Evolutionary conservation across 2,329 filamentous ascomycete genomes (phyloP), one percentile per base, ranked within the genome.

Genomic region (Fusarium sacchari): DNA sequence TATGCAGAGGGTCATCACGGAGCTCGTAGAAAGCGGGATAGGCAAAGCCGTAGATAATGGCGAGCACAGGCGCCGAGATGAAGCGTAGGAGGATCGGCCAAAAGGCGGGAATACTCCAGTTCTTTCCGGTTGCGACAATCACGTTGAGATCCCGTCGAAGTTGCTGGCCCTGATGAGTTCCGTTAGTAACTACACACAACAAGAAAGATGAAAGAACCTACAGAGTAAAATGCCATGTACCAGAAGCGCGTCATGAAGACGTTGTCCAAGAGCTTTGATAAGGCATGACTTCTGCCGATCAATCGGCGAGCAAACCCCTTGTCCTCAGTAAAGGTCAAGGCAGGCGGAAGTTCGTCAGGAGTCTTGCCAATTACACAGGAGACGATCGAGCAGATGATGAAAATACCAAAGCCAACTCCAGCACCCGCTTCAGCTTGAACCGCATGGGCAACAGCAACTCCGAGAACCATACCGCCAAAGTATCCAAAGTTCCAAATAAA

Each of bases 201-300:
- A 30, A 13, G 17, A 17, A 7, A 10, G 7, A 49, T 17, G 24
- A 12, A 17, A 37, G 20, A 13, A 53, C 86, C 80, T 83, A 88
- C 88, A n/a, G 88, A 90, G 79, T 90, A 90, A 69, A 89, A 88
- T 1, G 82, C 81, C 39, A 89, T 73, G 67, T 85, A 90, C 86
- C 87, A 90, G 50, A 89, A 84, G 3, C 82, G 82, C 42, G 79
- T 78, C 1, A 83, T 32, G 34, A 84, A 77, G 2, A 72, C 61
- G 44, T 82, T 87, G 7, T 71, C 72, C 7, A 84, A 88, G 71
- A 86, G 10, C 22, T 69, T 60, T 18, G 49, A 55, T 17, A 74
- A 50, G 18, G 32, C 34, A 28, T 44, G 15, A 11, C 30, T 70
- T 36, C 34, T 74, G 5, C 72, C 72, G 36, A 75, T 56, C 40